Percentiles rank a stretch among this genome's conserved stretches.
These are phyloP conservation scores for Conidiobolus incongruus DNA, from an alignment of 371 early-diverging fungal species.

Conservation along the genomic window DNA sequence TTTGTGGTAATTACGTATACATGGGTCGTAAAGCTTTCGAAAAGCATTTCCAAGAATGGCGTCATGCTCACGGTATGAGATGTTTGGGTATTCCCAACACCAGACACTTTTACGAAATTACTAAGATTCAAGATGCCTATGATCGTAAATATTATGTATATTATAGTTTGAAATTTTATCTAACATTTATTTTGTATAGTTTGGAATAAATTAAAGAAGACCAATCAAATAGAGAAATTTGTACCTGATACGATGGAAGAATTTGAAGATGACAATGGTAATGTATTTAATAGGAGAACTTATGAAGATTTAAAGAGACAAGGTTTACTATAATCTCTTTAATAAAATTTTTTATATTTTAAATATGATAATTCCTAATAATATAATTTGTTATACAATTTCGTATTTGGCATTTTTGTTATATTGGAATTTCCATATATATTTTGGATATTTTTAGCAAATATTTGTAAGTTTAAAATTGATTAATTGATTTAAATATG, in stretches of 20 bases:
- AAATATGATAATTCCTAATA: too few relatives aligned
- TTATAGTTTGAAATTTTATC: neutral
- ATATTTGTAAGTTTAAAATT: too few relatives aligned
- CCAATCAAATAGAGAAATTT: conserved; percentile 28
- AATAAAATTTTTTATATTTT: too few relatives aligned
- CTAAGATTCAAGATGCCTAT: conserved; percentile 76
- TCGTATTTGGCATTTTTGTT: too few relatives aligned
- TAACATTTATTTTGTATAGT: conserved; percentile 20
- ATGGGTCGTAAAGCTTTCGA: conserved; percentile 96
- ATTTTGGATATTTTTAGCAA: too few relatives aligned
- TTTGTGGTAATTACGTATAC: conserved; percentile 88
- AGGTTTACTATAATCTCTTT: conserved; percentile 58
- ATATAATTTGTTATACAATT: too few relatives aligned
- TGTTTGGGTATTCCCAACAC: conserved; percentile 86
- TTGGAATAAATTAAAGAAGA: conserved; percentile 58
- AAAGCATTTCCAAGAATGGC: conserved; percentile 84
- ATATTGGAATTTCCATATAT: too few relatives aligned
- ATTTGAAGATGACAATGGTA: conserved; percentile 90
- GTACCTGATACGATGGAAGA: conserved; percentile 73
- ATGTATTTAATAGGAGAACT: conserved; percentile 94
- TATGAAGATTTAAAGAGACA: conserved; percentile 88
- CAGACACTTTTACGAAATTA: conserved; percentile 84
- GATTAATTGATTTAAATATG: too few relatives aligned
- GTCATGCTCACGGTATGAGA: conserved; percentile 90
- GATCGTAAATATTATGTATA: conserved; percentile 29